Evolutionary conservation across 2,329 filamentous ascomycete genomes (phyloP).

Genomic region (Zelopaecilomyces penicillatus): DNA sequence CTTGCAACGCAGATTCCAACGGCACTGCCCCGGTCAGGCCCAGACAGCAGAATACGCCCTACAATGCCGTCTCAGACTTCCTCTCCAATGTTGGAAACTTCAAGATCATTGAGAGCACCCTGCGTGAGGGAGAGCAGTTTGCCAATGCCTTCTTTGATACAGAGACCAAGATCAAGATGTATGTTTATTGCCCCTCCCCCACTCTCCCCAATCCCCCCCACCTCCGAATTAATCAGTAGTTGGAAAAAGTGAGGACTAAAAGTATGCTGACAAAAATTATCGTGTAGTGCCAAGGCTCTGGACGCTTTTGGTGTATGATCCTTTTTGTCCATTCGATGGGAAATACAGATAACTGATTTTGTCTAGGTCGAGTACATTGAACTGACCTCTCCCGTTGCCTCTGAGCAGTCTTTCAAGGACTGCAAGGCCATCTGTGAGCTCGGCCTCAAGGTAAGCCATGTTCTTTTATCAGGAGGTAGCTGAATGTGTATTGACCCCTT

Average conservation of each 20-base stretch:
- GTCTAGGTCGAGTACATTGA: slow-evolving; percentile 37
- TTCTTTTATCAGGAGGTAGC: slow-evolving; percentile 9
- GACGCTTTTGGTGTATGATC: slow-evolving; percentile 45
- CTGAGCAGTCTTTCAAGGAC: slow-evolving; percentile 75
- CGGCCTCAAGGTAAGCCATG: slow-evolving; percentile 63
- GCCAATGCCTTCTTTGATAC: slow-evolving; percentile 65
- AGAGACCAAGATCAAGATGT: slow-evolving; percentile 19
- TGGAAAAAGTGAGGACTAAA: not conserved
- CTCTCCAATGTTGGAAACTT: slow-evolving; percentile 14
- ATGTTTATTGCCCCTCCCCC: not conserved
- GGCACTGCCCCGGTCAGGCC: no score
- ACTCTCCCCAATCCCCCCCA: not conserved
- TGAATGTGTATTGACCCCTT: slow-evolving; percentile 1
- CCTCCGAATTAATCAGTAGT: not conserved
- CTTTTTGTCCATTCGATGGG: no score
- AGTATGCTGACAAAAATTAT: not conserved
- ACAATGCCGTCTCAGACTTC: slow-evolving; percentile 34
- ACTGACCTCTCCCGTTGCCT: slow-evolving; percentile 76
- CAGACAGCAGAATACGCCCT: not conserved
- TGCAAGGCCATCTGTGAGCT: slow-evolving; percentile 92
- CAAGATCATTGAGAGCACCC: slow-evolving; percentile 16
- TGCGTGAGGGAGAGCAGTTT: slow-evolving; percentile 18
- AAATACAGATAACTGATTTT: no score
- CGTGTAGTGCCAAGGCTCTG: slow-evolving; percentile 12
- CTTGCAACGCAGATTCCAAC: no score